phyloP scores from a whole-genome alignment of 495 filamentous ascomycete species.

The Hypoxylon fragiforme region DNA sequence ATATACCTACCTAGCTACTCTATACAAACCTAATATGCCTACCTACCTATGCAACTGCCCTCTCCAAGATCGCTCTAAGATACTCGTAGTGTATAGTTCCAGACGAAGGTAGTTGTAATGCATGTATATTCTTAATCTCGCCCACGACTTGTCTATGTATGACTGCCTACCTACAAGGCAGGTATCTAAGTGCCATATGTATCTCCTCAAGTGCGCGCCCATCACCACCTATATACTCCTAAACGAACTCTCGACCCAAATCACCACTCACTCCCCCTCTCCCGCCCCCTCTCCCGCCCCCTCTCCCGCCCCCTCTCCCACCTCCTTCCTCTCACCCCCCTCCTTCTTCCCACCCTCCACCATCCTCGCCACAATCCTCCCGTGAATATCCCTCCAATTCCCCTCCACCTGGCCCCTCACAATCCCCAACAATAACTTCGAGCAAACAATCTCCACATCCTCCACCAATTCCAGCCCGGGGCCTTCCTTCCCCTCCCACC shows the following conservation, averaged over 20 bases:
- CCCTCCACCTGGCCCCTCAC: conserved; percentile 48
- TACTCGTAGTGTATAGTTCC: too few species aligned
- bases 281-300: not conserved
- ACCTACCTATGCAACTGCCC: too few species aligned
- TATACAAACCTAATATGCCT: too few species aligned
- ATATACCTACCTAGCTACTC: too few species aligned
- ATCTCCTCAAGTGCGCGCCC: too few species aligned
- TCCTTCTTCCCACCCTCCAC: conserved; percentile 31
- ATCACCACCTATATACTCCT: too few species aligned
- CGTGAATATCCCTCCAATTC: conserved; percentile 48
- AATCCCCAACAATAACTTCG: conserved; percentile 44
- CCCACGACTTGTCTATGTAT: too few species aligned
- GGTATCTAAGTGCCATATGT: too few species aligned
- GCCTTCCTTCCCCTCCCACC: not conserved
- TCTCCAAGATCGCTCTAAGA: too few species aligned
- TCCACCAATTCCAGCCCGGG: conserved; percentile 48
- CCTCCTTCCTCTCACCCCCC: not conserved
- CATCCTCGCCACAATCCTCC: conserved; percentile 43
- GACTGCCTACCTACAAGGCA: too few species aligned
- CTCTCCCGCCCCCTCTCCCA: not conserved
- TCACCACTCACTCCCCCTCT: not conserved
- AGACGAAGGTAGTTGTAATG: too few species aligned
- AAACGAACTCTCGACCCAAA: not conserved
- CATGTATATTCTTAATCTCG: too few species aligned
- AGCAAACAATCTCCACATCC: conserved; percentile 45